Evolutionary conservation across 2,329 filamentous ascomycete species (phyloP).

Genomic region (Colletotrichum agaves): DNA sequence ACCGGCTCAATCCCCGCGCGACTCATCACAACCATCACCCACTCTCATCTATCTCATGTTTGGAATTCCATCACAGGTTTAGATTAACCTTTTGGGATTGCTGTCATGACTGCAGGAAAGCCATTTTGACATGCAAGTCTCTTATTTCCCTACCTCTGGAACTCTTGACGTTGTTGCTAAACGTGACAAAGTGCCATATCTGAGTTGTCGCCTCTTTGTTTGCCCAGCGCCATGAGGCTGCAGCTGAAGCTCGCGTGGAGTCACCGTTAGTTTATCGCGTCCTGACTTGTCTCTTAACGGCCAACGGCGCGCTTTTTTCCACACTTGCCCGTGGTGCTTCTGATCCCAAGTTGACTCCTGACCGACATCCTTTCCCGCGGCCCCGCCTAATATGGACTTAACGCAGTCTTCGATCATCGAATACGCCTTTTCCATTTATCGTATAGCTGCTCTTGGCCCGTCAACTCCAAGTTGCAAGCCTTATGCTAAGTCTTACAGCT

Average conservation of each 20-base stretch:
- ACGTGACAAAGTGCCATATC: background rate
- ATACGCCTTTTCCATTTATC: no score
- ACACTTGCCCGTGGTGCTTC: no score
- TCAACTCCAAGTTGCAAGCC: background rate
- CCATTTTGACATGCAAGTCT: background rate
- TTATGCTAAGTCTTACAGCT: slow-evolving; percentile 6
- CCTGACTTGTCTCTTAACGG: background rate
- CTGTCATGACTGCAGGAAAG: no score
- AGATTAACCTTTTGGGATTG: no score
- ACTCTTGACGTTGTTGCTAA: background rate
- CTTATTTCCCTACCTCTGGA: background rate
- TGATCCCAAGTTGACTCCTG: no score
- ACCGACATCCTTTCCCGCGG: no score
- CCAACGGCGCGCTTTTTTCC: background rate
- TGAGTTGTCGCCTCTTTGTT: slow-evolving; percentile 2
- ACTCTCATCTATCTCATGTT: background rate
- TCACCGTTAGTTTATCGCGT: background rate
- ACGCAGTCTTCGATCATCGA: no score
- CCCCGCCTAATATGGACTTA: no score
- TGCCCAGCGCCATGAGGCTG: slow-evolving; percentile 17
- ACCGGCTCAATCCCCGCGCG: slow-evolving; percentile 1
- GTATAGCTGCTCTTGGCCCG: background rate
- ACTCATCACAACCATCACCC: background rate
- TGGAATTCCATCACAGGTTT: no score
- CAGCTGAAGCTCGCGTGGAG: slow-evolving; percentile 10